phyloP scores from a whole-genome alignment of 2,329 filamentous ascomycete species.

The Colletotrichum karsti region DNA sequence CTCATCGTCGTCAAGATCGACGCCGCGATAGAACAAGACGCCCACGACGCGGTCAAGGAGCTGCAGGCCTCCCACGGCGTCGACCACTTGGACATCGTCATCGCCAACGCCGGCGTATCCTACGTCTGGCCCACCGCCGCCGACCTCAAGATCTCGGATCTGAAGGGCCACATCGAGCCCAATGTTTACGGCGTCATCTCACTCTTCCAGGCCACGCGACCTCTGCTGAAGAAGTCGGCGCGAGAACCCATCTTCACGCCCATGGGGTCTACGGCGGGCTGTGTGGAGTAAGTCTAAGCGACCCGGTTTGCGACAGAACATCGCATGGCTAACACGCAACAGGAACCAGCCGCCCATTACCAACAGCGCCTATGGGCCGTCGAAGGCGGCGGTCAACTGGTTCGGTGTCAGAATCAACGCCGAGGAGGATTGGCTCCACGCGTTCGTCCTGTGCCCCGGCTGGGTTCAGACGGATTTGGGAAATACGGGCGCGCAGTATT shows the following conservation, averaged over 20 bases:
- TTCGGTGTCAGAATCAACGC: conserved; percentile 6
- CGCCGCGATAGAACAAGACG: conserved; percentile 39
- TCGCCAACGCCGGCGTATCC: conserved; percentile 59
- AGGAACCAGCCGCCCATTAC: conserved; percentile 1
- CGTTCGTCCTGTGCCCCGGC: background rate
- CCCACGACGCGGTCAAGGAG: conserved; percentile 40
- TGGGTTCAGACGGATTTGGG: conserved; percentile 15
- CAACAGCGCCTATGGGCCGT: conserved; percentile 11
- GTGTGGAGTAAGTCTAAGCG: background rate
- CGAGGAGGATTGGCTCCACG: conserved; percentile 14
- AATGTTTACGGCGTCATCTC: conserved; percentile 39
- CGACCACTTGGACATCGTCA: conserved; percentile 54
- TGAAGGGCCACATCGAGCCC: conserved; percentile 47
- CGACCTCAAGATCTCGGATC: conserved; percentile 43
- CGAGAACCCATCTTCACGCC: background rate
- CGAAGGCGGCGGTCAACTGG: conserved; percentile 2
- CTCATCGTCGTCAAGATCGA: conserved; percentile 55
- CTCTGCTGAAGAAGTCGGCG: conserved; percentile 34
- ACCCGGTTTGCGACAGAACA: too few species aligned
- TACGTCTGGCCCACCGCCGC: conserved; percentile 39
- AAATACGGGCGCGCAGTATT: background rate
- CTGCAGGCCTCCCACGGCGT: conserved; percentile 43
- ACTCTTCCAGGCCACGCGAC: conserved; percentile 34
- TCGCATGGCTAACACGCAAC: background rate
- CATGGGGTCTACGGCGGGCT: background rate